Percentiles rank a stretch among this genome's conserved stretches.
phyloP scores from a whole-genome alignment of 2,329 filamentous ascomycete species.

The Aspergillus sp. region DNA sequence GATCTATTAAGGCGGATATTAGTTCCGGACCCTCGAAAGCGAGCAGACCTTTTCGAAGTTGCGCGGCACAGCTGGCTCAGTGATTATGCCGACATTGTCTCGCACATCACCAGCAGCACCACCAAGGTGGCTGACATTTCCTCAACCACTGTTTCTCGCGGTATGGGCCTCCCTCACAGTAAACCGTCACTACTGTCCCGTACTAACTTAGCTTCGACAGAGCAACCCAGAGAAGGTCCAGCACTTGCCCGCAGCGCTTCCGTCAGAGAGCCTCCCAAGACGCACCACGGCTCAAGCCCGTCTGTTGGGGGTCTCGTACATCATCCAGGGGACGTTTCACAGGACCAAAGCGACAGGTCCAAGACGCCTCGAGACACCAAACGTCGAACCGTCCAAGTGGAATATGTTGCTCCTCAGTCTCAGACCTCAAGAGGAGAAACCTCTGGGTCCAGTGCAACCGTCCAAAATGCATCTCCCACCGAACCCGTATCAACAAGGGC shows the following conservation, averaged over 20 bases:
- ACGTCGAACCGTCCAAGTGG: slow-evolving; percentile 91
- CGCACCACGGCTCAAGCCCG: slow-evolving; percentile 50
- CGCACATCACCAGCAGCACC: slow-evolving; percentile 94
- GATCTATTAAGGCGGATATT: slow-evolving; percentile 90
- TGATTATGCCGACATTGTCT: slow-evolving; percentile 94
- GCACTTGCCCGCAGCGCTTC: slow-evolving; percentile 82
- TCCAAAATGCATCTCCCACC: slow-evolving; percentile 18
- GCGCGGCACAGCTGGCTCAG: slow-evolving; percentile 97
- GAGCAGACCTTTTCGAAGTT: slow-evolving; percentile 95
- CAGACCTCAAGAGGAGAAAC: slow-evolving; percentile 73
- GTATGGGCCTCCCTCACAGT: slow-evolving; percentile 39
- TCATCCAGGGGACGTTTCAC: slow-evolving; percentile 73
- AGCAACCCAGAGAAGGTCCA: slow-evolving; percentile 56
- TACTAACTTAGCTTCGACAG: slow-evolving; percentile 31
- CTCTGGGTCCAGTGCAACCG: slow-evolving; percentile 9
- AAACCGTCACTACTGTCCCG: neutral
- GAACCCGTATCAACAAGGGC: slow-evolving; percentile 48
- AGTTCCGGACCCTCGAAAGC: slow-evolving; percentile 90
- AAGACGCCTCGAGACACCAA: slow-evolving; percentile 78
- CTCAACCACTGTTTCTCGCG: slow-evolving; percentile 67
- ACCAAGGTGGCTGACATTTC: slow-evolving; percentile 84
- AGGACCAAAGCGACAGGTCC: slow-evolving; percentile 63
- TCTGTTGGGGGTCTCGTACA: slow-evolving; percentile 63
- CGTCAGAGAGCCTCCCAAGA: slow-evolving; percentile 80
- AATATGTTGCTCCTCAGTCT: slow-evolving; percentile 91